These are phyloP conservation scores for Chaetomium cochliodes DNA, from an alignment of 495 filamentous ascomycete genomes.

Conservation along the genomic window DNA sequence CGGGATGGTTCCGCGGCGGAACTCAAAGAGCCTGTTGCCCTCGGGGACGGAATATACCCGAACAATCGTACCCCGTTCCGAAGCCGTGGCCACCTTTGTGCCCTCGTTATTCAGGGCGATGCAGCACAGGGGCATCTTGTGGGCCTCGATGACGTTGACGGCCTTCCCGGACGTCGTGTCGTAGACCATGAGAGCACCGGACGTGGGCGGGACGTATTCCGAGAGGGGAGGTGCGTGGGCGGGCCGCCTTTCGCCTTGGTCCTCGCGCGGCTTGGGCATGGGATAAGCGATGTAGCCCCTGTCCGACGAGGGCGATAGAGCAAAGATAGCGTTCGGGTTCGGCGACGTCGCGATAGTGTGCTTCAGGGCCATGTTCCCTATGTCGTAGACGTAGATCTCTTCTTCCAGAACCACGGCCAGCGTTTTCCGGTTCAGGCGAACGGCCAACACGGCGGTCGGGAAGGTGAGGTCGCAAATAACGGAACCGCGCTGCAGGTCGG, in stretches of 20 bases:
- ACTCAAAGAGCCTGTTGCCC: constrained; percentile 90
- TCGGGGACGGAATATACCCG: constrained; percentile 88
- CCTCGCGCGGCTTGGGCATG: constrained; percentile 71
- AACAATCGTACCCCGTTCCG: constrained; percentile 96
- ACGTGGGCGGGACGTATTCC: constrained; percentile 73
- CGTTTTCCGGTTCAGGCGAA: constrained; percentile 89
- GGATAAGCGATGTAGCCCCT: constrained; percentile 93
- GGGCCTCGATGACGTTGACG: constrained; percentile 90
- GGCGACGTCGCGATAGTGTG: constrained; percentile 90
- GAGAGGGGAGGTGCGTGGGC: constrained; percentile 81
- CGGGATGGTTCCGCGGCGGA: constrained; percentile 89
- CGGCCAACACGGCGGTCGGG: constrained; percentile 86
- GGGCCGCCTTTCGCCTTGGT: constrained; percentile 58
- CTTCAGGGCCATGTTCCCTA: constrained; percentile 93
- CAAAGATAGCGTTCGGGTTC: constrained; percentile 86
- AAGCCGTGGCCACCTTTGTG: constrained; percentile 90
- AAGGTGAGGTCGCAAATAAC: constrained; percentile 99
- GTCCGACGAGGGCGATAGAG: constrained; percentile 91
- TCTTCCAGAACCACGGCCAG: constrained; percentile 91
- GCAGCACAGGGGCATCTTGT: constrained; percentile 85
- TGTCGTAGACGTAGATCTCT: constrained; percentile 96
- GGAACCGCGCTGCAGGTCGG: constrained; percentile 67
- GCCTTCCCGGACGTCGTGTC: constrained; percentile 83
- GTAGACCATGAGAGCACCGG: constrained; percentile 89
- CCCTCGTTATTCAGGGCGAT: constrained; percentile 90